Base-by-base conservation (phyloP, 306 rosid genomes). In the Hippophae rhamnoides region DNA sequence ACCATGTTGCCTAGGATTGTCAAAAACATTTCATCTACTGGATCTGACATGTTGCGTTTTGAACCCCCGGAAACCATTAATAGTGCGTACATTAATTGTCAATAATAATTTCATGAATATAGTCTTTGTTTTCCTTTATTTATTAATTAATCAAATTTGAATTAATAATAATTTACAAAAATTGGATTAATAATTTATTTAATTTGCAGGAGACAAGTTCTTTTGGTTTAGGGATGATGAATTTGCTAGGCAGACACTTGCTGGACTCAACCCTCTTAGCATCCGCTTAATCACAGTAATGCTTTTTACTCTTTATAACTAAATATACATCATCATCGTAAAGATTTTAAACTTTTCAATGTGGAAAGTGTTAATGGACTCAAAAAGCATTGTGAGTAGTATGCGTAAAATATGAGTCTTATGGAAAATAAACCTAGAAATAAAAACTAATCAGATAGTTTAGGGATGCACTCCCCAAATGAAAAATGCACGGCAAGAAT, bases 151-250 rank as follows among this genome's bases (percentile, higher is more conserved):
- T 18, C 13, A 41, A n/a, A 41, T 0, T 14, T 48, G 51, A 57
- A 12, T 43, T 7, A 5, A 43, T 54, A 41, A 6, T 7, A 40
- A 18, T 18, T 18, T 18, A 18, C 23, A 18, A 18, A 18, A 18
- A 18, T 18, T 0, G 10, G 10, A 38, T 9, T 41, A 4, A 2
- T 18, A 18, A 18, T 18, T 18, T 0, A 50, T 53, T 10, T 41
- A 9, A n/a, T 57, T 61, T 57, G 61, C 72, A 87, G 95, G 52
- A 69, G 95, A 87, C 72, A 84, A 82, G 56, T 87, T 84, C 76
- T 80, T 80, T 44, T 87, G 95, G 95, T 72, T 84, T 56, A 87
- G 82, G 63, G 89, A 87, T 55, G 92, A 78, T 51, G 89, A 84
- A 68, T 87, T 87, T 70, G 75, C 56, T 3, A 80, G 95, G 72